These are phyloP conservation scores for Schizothecium vesticola DNA, from an alignment of 495 filamentous ascomycete species.

Conservation along the genomic window DNA sequence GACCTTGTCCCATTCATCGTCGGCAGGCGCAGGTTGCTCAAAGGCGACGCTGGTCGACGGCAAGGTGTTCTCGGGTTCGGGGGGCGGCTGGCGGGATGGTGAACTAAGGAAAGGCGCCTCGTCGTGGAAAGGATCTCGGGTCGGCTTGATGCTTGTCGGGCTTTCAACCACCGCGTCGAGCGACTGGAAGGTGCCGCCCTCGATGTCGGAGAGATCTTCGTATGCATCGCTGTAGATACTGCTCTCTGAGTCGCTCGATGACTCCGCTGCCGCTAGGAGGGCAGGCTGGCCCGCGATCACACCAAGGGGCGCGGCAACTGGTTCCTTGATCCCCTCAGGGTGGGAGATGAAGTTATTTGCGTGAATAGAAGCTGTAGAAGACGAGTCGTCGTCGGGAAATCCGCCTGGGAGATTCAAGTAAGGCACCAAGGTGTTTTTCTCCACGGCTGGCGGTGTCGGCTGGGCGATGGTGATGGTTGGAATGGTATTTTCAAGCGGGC, in stretches of 20 bases:
- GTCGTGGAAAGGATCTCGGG: not conserved
- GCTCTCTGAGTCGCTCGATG: slow-evolving; percentile 30
- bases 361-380: slow-evolving; percentile 9
- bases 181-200: slow-evolving; percentile 72
- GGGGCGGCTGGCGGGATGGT: slow-evolving; percentile 6
- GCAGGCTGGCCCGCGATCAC: not conserved
- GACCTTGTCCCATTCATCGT: slow-evolving; percentile 55
- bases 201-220: slow-evolving; percentile 64
- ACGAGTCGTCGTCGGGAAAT: slow-evolving; percentile 38
- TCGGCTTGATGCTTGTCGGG: slow-evolving; percentile 25
- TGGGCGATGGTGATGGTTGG: slow-evolving; percentile 36
- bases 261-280: slow-evolving; percentile 3
- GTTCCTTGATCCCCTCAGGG: not conserved
- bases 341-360: not conserved
- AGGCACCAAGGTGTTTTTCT: slow-evolving; percentile 11
- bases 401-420: slow-evolving; percentile 40
- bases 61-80: slow-evolving; percentile 6
- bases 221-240: slow-evolving; percentile 88
- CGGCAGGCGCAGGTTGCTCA: slow-evolving; percentile 13
- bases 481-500: slow-evolving; percentile 14
- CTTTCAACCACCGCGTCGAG: slow-evolving; percentile 78
- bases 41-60: slow-evolving; percentile 13
- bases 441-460: slow-evolving; percentile 26
- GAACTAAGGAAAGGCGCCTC: slow-evolving; percentile 3
- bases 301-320: not conserved